A percentile compares a stretch with the other conserved stretches of the same genome.
These are phyloP conservation scores for Colletotrichum sp. DNA, from an alignment of 2,329 filamentous ascomycete genomes.

Conservation along the genomic window DNA sequence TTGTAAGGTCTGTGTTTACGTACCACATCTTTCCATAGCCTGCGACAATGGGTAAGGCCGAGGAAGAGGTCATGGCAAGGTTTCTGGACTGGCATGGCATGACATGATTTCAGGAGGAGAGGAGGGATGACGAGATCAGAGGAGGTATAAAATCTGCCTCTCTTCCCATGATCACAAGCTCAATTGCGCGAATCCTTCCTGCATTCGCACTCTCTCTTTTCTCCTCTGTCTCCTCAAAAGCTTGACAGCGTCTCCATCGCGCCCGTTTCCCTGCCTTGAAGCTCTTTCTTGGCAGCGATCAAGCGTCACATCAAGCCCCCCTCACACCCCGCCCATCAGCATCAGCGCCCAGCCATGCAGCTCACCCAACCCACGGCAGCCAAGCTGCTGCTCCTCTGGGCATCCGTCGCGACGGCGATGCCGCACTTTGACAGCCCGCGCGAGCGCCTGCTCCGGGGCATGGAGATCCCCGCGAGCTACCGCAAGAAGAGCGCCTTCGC, in stretches of 20 bases:
- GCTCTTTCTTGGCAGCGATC: not conserved
- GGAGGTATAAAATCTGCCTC: constrained; percentile 1
- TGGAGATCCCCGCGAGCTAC: constrained; percentile 49
- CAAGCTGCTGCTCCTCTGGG: constrained; percentile 14
- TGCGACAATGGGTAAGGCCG: constrained; percentile 1
- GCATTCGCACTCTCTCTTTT: not conserved
- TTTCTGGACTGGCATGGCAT: not conserved
- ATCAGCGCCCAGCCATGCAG: constrained; percentile 8
- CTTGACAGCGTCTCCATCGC: not conserved
- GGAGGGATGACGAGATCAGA: not conserved
- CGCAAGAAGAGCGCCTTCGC: constrained; percentile 33
- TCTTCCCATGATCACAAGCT: not conserved
- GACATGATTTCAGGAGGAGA: not conserved
- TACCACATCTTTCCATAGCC: not conserved
- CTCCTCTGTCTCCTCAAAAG: not conserved
- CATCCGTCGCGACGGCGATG: constrained; percentile 11
- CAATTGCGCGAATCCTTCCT: not conserved
- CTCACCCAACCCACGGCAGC: constrained; percentile 17
- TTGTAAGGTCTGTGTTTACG: constrained; percentile 12
- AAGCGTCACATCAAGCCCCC: not conserved
- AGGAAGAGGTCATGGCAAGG: constrained; percentile 18
- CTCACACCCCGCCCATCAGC: not conserved
- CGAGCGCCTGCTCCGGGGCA: constrained; percentile 57
- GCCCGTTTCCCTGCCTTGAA: not conserved
- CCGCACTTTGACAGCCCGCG: constrained; percentile 54